A percentile compares a stretch with the other conserved stretches of the same genome.
phyloP scores from a whole-genome alignment of 106 monocot genomes.

The Allium fistulosum region DNA sequence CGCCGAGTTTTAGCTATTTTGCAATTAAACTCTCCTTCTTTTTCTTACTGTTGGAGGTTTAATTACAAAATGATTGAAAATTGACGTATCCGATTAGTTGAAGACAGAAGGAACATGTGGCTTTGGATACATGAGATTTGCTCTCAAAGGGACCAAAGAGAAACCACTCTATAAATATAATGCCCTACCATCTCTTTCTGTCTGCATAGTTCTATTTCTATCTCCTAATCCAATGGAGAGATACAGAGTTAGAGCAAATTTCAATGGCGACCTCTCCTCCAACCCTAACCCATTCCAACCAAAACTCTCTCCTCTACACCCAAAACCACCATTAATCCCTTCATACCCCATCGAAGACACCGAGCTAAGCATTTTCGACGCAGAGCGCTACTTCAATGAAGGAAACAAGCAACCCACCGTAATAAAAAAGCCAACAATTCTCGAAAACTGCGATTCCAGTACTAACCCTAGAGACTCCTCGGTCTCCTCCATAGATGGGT shows the following conservation, averaged over 20 bases:
- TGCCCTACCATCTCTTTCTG: too few species aligned
- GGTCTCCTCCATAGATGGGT: constrained; percentile 5
- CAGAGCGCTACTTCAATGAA: constrained; percentile 54
- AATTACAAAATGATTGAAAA: too few species aligned
- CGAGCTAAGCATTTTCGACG: constrained; percentile 70
- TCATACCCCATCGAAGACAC: constrained; percentile 18
- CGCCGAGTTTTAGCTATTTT: too few species aligned
- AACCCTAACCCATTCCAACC: background rate
- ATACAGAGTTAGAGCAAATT: constrained; percentile 13
- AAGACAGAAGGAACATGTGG: too few species aligned
- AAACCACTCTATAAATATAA: too few species aligned
- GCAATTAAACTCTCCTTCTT: too few species aligned
- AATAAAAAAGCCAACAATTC: constrained; percentile 9
- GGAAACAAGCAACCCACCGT: background rate
- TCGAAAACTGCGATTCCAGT: background rate
- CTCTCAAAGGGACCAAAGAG: too few species aligned
- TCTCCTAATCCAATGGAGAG: constrained; percentile 1
- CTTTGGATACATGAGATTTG: too few species aligned
- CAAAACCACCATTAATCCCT: constrained; percentile 11
- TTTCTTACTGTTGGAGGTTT: too few species aligned
- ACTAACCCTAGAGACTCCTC: constrained; percentile 6
- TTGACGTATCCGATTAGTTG: too few species aligned
- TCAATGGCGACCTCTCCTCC: constrained; percentile 8
- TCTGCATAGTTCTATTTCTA: too few species aligned
- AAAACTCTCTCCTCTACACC: constrained; percentile 13